Evolutionary conservation across 2,329 filamentous ascomycete genomes (phyloP).

Genomic region (Fusarium tuaranense): DNA sequence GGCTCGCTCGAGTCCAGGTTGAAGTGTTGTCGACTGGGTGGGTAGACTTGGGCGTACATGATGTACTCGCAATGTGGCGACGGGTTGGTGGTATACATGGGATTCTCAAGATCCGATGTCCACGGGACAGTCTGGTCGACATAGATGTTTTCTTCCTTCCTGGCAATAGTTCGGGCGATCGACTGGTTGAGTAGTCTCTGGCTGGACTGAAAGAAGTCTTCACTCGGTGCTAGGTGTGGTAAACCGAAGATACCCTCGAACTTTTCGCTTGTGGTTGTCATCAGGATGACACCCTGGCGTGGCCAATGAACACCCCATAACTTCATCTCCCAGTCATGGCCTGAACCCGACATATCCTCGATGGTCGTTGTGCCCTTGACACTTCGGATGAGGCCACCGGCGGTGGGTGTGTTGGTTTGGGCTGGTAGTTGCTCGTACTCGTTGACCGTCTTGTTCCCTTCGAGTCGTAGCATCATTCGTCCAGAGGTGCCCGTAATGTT

Average conservation of each 20-base stretch:
- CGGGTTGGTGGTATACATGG: slow-evolving; percentile 68
- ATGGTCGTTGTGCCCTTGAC: slow-evolving; percentile 78
- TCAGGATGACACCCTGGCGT: slow-evolving; percentile 79
- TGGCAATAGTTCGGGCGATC: slow-evolving; percentile 74
- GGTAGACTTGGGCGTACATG: slow-evolving; percentile 83
- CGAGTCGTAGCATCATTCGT: slow-evolving; percentile 72
- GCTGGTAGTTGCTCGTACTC: slow-evolving; percentile 56
- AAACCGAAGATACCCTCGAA: slow-evolving; percentile 92
- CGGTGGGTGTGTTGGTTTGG: slow-evolving; percentile 49
- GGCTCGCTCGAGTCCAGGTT: slow-evolving; percentile 49
- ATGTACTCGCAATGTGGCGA: slow-evolving; percentile 88
- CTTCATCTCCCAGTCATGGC: slow-evolving; percentile 82
- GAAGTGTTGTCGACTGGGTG: slow-evolving; percentile 56
- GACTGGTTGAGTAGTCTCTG: slow-evolving; percentile 78
- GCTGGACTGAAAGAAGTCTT: slow-evolving; percentile 68
- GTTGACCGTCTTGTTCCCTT: slow-evolving; percentile 67
- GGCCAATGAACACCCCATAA: slow-evolving; percentile 90
- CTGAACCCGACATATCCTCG: slow-evolving; percentile 74
- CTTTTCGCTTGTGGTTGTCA: slow-evolving; percentile 94
- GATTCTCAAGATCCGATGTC: slow-evolving; percentile 75
- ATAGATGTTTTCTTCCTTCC: slow-evolving; percentile 67
- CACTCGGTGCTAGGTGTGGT: slow-evolving; percentile 79
- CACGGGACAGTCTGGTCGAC: slow-evolving; percentile 77
- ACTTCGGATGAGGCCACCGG: slow-evolving; percentile 72
- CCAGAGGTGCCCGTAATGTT: slow-evolving; percentile 84